phyloP scores from a whole-genome alignment of 108 stramenopile species.

The Skeletonema marinoi region DNA sequence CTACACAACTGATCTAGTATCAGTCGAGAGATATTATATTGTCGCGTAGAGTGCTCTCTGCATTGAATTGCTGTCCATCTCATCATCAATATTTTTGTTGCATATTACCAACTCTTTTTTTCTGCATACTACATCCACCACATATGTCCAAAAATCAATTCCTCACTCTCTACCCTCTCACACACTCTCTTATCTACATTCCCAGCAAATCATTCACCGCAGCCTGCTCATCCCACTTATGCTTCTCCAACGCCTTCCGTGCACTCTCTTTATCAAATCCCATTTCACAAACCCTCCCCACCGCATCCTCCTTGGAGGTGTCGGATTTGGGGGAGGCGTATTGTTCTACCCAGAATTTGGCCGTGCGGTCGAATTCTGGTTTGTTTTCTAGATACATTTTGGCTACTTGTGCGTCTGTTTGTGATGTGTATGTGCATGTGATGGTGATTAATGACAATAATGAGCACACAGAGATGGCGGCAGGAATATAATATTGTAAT shows the following conservation, averaged over 20 bases:
- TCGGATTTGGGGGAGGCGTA: constrained; percentile 81
- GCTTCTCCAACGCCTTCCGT: constrained; percentile 79
- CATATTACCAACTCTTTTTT: no score
- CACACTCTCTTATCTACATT: constrained; percentile 20
- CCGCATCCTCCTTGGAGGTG: constrained; percentile 62
- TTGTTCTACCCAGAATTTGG: constrained; percentile 92
- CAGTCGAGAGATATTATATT: background rate
- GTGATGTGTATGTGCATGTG: background rate
- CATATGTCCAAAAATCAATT: background rate
- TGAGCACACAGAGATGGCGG: background rate
- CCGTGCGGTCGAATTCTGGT: constrained; percentile 82
- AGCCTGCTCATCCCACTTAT: constrained; percentile 90
- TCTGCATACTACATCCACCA: no score
- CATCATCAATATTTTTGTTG: no score
- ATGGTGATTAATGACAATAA: background rate
- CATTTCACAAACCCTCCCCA: constrained; percentile 91
- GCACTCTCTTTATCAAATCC: constrained; percentile 91
- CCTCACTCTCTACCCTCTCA: background rate
- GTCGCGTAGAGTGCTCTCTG: background rate
- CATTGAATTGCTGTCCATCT: no score
- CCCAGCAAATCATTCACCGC: constrained; percentile 91
- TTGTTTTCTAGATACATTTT: constrained; percentile 87
- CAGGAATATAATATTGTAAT: background rate
- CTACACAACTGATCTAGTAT: background rate
- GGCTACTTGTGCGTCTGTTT: constrained; percentile 90